Evolutionary conservation across 1,139 yeast genomes (phyloP), one percentile per base, ranked within the genome.

Genomic region (Sugiyamaella paludigena): DNA sequence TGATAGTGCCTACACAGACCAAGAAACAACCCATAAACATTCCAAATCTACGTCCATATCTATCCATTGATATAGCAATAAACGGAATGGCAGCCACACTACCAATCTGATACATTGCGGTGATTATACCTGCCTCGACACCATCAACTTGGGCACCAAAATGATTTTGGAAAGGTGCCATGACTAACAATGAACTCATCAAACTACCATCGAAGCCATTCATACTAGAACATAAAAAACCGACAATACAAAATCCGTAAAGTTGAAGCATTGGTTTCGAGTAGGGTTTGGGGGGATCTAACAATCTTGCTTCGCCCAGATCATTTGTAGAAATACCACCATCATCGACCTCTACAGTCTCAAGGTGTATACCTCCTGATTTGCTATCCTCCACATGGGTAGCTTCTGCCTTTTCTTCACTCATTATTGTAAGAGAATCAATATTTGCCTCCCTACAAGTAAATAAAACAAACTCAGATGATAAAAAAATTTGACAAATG

Each of bases 1-100:
- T 54, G 7, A 59, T 35, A 13, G 62, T 58, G 16, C 66, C 67
- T 15, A 62, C 33, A 12, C 61, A 62, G 26, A 63, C 55, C 16
- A 62, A 50, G 26, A 51, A 13, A 43, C 58, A 51, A 2, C 66
- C 67, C n/a, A 53, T 24, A 28, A 58, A 31, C 47, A 54, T 49
- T 1, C 50, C 56, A 26, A 47, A 36, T 34, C 46, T 39, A 40
- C 57, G 47, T 12, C 57, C 57, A 31, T 43, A 37, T 15, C 33
- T 45, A 41, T 53, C 55, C 27, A 16, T 12, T 10, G 31, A 33
- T 9, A 34, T 40, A 13, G 67, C 49, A 6, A 36, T 41, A 45
- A 54, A 55, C 26, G 56, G 53, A 36, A 53, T 39, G 16, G 58
- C 45, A 34, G 28, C 37, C 27, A 51, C 56, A 31, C 53, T 47